These are phyloP conservation scores for Zostera marina DNA, from an alignment of 116 monocot species.

Conservation along the genomic window DNA sequence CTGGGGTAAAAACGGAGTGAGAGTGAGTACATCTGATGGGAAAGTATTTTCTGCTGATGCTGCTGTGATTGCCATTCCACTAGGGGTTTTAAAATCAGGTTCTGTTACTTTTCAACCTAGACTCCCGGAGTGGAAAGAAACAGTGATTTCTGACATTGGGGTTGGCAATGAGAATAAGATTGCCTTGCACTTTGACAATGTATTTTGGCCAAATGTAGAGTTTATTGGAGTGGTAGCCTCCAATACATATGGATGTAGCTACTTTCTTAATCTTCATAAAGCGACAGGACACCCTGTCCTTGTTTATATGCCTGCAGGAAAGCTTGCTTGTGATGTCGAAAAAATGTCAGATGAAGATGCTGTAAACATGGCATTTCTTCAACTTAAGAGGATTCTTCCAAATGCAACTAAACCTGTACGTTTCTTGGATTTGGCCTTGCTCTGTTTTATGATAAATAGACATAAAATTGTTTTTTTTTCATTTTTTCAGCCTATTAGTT, in stretches of 20 bases:
- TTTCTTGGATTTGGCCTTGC: too few species aligned
- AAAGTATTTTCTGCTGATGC: slow-evolving; percentile 68
- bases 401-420: slow-evolving; percentile 64
- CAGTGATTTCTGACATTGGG: slow-evolving; percentile 54
- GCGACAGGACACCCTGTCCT: slow-evolving; percentile 94
- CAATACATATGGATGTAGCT: slow-evolving; percentile 80
- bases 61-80: slow-evolving; percentile 60
- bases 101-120: slow-evolving; percentile 62
- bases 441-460: not conserved
- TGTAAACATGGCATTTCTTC: slow-evolving; percentile 59
- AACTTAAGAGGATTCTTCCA: slow-evolving; percentile 71
- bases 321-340: slow-evolving; percentile 75
- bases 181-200: slow-evolving; percentile 66
- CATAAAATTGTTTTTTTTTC: not conserved
- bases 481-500: too few species aligned
- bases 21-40: slow-evolving; percentile 54
- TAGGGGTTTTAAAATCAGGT: slow-evolving; percentile 78
- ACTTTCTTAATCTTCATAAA: slow-evolving; percentile 98
- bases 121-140: slow-evolving; percentile 87
- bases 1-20: slow-evolving; percentile 60
- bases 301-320: slow-evolving; percentile 97
- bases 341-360: slow-evolving; percentile 82
- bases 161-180: slow-evolving; percentile 92
- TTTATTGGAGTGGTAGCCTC: slow-evolving; percentile 76
- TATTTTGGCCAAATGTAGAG: slow-evolving; percentile 99